Evolutionary conservation across 129 eudicot species (phyloP).

Genomic region (Deinandra increscens): DNA sequence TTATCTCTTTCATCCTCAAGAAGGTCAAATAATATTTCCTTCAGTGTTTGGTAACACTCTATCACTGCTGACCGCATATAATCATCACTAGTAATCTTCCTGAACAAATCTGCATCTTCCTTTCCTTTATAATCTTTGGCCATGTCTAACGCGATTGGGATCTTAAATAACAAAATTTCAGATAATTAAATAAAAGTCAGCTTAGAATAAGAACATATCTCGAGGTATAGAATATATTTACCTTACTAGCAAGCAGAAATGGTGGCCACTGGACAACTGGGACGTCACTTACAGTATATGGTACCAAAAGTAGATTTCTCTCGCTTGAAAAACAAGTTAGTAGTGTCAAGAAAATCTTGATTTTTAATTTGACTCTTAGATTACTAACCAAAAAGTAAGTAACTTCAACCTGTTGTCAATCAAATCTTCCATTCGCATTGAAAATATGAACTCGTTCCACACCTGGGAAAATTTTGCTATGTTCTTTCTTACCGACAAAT

Average conservation of each 20-base stretch:
- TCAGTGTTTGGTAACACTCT: slow-evolving; percentile 85
- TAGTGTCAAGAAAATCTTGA: slow-evolving; percentile 11
- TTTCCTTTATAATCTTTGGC: slow-evolving; percentile 88
- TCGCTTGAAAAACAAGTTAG: slow-evolving; percentile 48
- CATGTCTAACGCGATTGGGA: slow-evolving; percentile 98
- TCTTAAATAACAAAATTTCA: slow-evolving; percentile 41
- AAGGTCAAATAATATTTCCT: slow-evolving; percentile 52
- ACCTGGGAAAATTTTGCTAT: slow-evolving; percentile 93
- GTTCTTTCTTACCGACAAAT: slow-evolving; percentile 47
- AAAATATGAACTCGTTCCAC: slow-evolving; percentile 94
- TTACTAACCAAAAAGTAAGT: slow-evolving; percentile 10
- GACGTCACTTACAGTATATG: slow-evolving; percentile 72
- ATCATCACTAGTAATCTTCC: slow-evolving; percentile 73
- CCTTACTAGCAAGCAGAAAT: slow-evolving; percentile 99
- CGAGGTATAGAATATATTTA: slow-evolving; percentile 20
- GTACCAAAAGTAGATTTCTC: slow-evolving; percentile 94
- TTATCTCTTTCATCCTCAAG: slow-evolving; percentile 62
- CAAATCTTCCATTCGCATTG: slow-evolving; percentile 90
- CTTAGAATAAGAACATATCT: not conserved
- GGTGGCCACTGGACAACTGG: slow-evolving; percentile 99
- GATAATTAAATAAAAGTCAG: slow-evolving; percentile 11
- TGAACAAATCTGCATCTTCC: slow-evolving; percentile 77
- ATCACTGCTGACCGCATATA: slow-evolving; percentile 84
- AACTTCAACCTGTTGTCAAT: slow-evolving; percentile 66
- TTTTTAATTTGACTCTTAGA: not conserved